Evolutionary conservation across 257 asterid species (phyloP).

Genomic region (Mentha longifolia): DNA sequence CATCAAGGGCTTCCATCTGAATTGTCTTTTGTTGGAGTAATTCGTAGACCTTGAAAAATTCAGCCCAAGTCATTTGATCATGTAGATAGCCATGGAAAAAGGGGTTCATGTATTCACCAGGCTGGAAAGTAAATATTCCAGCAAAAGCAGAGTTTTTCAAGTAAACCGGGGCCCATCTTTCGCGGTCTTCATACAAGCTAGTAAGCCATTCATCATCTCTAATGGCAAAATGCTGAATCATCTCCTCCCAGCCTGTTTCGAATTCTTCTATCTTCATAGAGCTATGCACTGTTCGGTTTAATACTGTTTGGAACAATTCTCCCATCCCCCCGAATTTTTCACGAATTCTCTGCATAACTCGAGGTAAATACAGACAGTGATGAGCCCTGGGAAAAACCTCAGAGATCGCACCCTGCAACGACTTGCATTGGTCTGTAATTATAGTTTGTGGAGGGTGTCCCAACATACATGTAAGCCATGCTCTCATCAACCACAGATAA

Average conservation of each 20-base stretch:
- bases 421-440: slow-evolving; percentile 49
- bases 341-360: slow-evolving; percentile 44
- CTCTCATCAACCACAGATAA: slow-evolving; percentile 59
- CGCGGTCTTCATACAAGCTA: slow-evolving; percentile 55
- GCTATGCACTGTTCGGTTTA: slow-evolving; percentile 46
- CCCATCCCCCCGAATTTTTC: slow-evolving; percentile 43
- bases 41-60: slow-evolving; percentile 44
- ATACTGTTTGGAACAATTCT: slow-evolving; percentile 39
- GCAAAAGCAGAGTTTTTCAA: slow-evolving; percentile 46
- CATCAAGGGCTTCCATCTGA: slow-evolving; percentile 46
- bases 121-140: slow-evolving; percentile 39
- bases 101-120: slow-evolving; percentile 33
- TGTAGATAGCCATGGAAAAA: slow-evolving; percentile 45
- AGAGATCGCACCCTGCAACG: slow-evolving; percentile 44
- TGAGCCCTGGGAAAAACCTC: slow-evolving; percentile 66
- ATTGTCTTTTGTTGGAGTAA: slow-evolving; percentile 39
- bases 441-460: slow-evolving; percentile 59
- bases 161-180: slow-evolving; percentile 61
- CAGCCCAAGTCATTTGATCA: slow-evolving; percentile 37
- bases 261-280: slow-evolving; percentile 53
- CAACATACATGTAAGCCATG: slow-evolving; percentile 60
- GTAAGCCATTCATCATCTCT: slow-evolving; percentile 50
- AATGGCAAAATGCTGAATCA: slow-evolving; percentile 47
- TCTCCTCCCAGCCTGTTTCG: slow-evolving; percentile 60
- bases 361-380: slow-evolving; percentile 49